A percentile compares a stretch with the other conserved stretches of the same genome.
phyloP scores from a whole-genome alignment of 73 alveolate genomes.

The Paramecium tetraurelia region DNA sequence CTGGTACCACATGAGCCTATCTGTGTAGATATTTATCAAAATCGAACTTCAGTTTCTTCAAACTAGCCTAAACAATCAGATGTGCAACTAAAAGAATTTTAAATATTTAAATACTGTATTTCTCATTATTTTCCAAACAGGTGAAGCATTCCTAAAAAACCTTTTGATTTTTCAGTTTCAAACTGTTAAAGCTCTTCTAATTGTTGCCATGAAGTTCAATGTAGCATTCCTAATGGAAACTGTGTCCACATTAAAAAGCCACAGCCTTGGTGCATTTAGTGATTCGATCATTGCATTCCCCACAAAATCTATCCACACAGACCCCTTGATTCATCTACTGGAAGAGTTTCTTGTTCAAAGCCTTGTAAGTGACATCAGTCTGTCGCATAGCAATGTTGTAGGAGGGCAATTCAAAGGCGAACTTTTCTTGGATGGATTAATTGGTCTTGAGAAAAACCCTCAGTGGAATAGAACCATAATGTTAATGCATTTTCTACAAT shows the following conservation, averaged over 20 bases:
- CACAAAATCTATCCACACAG: neutral
- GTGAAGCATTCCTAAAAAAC: neutral
- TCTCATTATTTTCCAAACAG: conserved; percentile 24
- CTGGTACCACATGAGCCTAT: neutral
- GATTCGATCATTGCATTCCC: neutral
- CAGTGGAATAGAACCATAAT: conserved; percentile 29
- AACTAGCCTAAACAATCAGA: neutral
- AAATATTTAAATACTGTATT: neutral
- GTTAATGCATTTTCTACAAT: neutral
- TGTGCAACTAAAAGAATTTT: neutral
- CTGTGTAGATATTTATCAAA: neutral
- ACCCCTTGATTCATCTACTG: neutral
- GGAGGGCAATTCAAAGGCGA: neutral
- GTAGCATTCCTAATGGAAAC: conserved; percentile 11
- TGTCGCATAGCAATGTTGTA: neutral
- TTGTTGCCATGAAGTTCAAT: neutral
- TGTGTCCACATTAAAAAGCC: conserved; percentile 25
- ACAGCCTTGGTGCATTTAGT: neutral
- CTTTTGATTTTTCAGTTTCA: neutral
- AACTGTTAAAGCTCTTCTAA: conserved; percentile 7
- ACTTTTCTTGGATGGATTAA: neutral
- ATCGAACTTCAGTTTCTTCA: neutral
- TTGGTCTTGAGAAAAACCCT: conserved; percentile 9
- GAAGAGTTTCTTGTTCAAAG: neutral
- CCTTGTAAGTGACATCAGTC: neutral